Evolutionary conservation across 2,329 filamentous ascomycete genomes (phyloP).

Genomic region (Dactylella cylindrospora): DNA sequence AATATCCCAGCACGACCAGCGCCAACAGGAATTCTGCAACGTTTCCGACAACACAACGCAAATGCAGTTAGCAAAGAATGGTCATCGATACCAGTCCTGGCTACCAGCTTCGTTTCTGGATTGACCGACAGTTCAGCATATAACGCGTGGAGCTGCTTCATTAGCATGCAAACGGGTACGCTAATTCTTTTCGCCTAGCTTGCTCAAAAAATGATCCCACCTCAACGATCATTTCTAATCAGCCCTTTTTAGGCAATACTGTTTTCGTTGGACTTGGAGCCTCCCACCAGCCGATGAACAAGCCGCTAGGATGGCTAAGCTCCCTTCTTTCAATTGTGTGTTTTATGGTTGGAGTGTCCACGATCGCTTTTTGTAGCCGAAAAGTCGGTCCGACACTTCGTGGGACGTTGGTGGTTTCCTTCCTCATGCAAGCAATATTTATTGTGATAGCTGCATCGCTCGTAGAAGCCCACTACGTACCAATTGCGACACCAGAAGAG

Average conservation of each 20-base stretch:
- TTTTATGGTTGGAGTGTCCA: conserved; percentile 60
- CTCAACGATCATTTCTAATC: not conserved
- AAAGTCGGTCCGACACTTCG: conserved; percentile 52
- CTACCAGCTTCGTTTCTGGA: conserved; percentile 55
- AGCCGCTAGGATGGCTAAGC: conserved; percentile 60
- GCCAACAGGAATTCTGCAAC: not conserved
- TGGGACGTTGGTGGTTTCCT: conserved; percentile 56
- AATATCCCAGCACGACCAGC: not conserved
- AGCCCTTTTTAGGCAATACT: conserved; percentile 55
- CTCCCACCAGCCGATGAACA: conserved; percentile 57
- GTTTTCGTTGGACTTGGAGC: conserved; percentile 65
- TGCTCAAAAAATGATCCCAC: not conserved
- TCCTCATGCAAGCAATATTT: conserved; percentile 58
- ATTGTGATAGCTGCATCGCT: conserved; percentile 60
- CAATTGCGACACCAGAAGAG: conserved; percentile 50
- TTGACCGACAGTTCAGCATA: conserved; percentile 57
- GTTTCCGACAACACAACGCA: conserved; percentile 26
- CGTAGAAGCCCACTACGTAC: conserved; percentile 55
- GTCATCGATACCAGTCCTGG: conserved; percentile 49
- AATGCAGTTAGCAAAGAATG: conserved; percentile 21
- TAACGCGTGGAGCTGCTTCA: conserved; percentile 57
- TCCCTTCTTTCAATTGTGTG: conserved; percentile 59
- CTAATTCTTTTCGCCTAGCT: not conserved
- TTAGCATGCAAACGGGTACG: conserved; percentile 59
- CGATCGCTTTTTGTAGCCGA: conserved; percentile 53